Conservation (phyloP, 169 alveolate genomes). For the Plasmodium sp. region DNA sequence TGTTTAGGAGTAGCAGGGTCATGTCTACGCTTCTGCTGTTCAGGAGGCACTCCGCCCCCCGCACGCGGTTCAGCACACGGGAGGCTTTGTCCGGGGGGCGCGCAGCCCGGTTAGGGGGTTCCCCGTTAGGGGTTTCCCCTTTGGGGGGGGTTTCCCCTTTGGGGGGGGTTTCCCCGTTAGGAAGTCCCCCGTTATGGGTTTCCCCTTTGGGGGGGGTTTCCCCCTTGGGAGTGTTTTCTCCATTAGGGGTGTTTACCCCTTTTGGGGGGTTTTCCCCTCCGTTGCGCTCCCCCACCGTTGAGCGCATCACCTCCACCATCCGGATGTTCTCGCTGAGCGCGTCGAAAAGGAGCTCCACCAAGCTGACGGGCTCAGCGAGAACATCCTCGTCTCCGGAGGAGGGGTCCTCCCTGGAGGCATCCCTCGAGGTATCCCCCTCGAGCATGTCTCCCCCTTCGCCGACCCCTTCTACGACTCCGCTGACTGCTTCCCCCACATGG, state of each 20-base stretch:
- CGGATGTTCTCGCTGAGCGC: neutral
- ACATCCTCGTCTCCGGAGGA: neutral
- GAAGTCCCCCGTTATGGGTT: neutral
- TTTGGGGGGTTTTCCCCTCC: neutral
- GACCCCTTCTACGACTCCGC: too few relatives aligned
- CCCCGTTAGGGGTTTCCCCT: neutral
- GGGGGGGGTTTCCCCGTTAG: neutral
- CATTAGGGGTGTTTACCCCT: neutral
- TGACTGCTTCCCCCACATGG: neutral
- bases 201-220: neutral
- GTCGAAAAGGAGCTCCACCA: neutral
- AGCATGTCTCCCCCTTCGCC: neutral
- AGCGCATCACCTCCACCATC: neutral
- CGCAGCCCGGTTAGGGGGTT: neutral
- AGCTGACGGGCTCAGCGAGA: neutral
- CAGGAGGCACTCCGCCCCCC: neutral
- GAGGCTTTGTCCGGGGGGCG: neutral
- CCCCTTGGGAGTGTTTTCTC: neutral
- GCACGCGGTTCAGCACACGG: neutral
- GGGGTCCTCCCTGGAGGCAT: neutral
- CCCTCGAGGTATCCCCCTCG: neutral
- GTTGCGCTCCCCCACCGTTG: neutral
- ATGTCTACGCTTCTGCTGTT: constrained; percentile 6
- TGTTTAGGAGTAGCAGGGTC: constrained; percentile 35
- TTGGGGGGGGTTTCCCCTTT: too few relatives aligned